These are phyloP conservation scores for Tephrocybe sp. DNA, from an alignment of 768 basidiomycete species.

Conservation along the genomic window DNA sequence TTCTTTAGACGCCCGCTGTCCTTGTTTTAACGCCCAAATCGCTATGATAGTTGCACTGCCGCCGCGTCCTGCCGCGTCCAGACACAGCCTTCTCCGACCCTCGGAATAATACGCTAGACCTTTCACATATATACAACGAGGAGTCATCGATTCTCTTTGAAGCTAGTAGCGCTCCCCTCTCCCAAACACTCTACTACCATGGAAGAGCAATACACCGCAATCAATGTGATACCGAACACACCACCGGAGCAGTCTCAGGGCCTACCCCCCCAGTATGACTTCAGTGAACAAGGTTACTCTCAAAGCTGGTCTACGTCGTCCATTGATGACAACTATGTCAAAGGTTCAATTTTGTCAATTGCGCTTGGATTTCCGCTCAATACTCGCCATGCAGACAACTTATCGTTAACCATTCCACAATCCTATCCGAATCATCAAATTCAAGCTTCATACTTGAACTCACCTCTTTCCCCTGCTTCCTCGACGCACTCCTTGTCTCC, in stretches of 20 bases:
- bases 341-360: slow-evolving; percentile 3
- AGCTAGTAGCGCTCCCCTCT: no score
- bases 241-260: background rate
- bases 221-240: slow-evolving; percentile 13
- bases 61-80: no score
- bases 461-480: slow-evolving; percentile 7
- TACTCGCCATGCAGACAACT: background rate
- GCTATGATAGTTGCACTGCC: no score
- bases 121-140: slow-evolving; percentile 2
- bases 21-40: no score
- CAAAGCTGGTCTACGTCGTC: background rate
- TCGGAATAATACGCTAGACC: no score
- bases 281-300: background rate
- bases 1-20: no score
- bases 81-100: no score
- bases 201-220: slow-evolving; percentile 4
- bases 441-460: slow-evolving; percentile 5
- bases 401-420: background rate
- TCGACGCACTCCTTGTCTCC: slow-evolving; percentile 12
- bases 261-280: background rate
- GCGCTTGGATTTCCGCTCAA: background rate
- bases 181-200: slow-evolving; percentile 1
- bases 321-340: background rate
- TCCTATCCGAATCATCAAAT: background rate
- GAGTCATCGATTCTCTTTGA: no score